phyloP scores from a whole-genome alignment of 495 filamentous ascomycete species.

The Neurospora discreta region DNA sequence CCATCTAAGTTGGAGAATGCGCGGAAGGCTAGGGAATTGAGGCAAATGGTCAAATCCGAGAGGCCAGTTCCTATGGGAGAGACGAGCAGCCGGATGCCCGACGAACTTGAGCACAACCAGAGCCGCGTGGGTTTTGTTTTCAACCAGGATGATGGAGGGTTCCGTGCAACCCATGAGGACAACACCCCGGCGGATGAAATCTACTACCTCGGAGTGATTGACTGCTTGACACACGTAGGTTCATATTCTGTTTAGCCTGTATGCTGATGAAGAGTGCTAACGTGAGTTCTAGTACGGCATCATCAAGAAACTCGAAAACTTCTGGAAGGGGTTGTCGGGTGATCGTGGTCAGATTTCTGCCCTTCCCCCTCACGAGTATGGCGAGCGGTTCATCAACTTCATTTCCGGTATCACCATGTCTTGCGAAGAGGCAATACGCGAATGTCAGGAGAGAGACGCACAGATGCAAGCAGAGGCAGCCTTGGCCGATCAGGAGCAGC shows the following conservation, averaged over 20 bases:
- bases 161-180: constrained; percentile 87
- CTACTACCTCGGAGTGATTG: constrained; percentile 96
- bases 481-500: constrained; percentile 21
- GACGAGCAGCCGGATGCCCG: constrained; percentile 75
- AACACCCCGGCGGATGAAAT: constrained; percentile 78
- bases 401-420: constrained; percentile 86
- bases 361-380: constrained; percentile 83
- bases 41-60: constrained; percentile 86
- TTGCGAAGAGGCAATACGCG: constrained; percentile 63
- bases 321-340: constrained; percentile 81
- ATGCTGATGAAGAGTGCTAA: constrained; percentile 19
- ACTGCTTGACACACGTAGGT: constrained; percentile 90
- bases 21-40: constrained; percentile 80
- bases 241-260: background rate
- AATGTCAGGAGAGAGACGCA: constrained; percentile 40
- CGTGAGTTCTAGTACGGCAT: constrained; percentile 57
- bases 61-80: constrained; percentile 84
- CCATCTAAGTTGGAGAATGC: constrained; percentile 90
- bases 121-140: constrained; percentile 51
- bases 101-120: constrained; percentile 59
- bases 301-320: constrained; percentile 80
- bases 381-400: constrained; percentile 88
- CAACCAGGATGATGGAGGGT: constrained; percentile 89
- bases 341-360: constrained; percentile 82
- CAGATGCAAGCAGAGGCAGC: constrained; percentile 29